A percentile compares a stretch with the other conserved stretches of the same genome.
Conservation (phyloP, 768 basidiomycete genomes). For the Leccinellum rugosiceps region DNA sequence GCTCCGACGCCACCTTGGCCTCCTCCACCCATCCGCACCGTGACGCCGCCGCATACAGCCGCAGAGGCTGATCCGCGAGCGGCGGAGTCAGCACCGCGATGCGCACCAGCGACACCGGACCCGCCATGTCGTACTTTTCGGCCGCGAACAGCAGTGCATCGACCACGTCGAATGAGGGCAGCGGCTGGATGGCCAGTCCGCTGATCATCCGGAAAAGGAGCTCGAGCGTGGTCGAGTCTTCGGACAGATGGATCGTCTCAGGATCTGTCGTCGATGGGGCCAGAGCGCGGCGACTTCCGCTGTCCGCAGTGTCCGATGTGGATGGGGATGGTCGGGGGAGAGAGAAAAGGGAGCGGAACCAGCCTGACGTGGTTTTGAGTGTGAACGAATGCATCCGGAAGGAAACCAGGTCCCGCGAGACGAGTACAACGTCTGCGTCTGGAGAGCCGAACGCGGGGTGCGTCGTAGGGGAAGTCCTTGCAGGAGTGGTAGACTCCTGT, state of each 20-base stretch:
- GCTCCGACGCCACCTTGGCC: constrained; percentile 49
- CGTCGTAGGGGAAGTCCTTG: constrained; percentile 17
- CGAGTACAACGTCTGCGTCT: constrained; percentile 56
- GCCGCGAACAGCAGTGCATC: constrained; percentile 60
- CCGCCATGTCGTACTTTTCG: constrained; percentile 71
- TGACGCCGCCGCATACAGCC: constrained; percentile 52
- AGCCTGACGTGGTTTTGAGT: constrained; percentile 59
- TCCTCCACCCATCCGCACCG: constrained; percentile 61
- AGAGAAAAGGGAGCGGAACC: constrained; percentile 54
- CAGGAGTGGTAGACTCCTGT: background rate
- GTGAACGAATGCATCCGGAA: constrained; percentile 52
- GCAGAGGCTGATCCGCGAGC: constrained; percentile 48
- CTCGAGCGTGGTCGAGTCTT: constrained; percentile 54
- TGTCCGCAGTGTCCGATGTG: background rate
- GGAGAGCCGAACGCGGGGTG: constrained; percentile 51
- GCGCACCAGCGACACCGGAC: constrained; percentile 57
- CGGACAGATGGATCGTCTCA: constrained; percentile 52
- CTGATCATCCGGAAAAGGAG: constrained; percentile 58
- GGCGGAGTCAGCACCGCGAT: constrained; percentile 53
- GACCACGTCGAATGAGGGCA: constrained; percentile 50
- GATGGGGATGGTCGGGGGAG: constrained; percentile 41
- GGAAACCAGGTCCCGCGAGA: constrained; percentile 35
- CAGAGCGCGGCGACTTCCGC: constrained; percentile 1
- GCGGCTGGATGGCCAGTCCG: constrained; percentile 49
- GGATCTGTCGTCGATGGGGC: constrained; percentile 14